Percentiles rank a stretch among this genome's conserved stretches.
These are phyloP conservation scores for Fusarium odoratissimum DNA, from an alignment of 2,329 filamentous ascomycete species.

Conservation along the genomic window DNA sequence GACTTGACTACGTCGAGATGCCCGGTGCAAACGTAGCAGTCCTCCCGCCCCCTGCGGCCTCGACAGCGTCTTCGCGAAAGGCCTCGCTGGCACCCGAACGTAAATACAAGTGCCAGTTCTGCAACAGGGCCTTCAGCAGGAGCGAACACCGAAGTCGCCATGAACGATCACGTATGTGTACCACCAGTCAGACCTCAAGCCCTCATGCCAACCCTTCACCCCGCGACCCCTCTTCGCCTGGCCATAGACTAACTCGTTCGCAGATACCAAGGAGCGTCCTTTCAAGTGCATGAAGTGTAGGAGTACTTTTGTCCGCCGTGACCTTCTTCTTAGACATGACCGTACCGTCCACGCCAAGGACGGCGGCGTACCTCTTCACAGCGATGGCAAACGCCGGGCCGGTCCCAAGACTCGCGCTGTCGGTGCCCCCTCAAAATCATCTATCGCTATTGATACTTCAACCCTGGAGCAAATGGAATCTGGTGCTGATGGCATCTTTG, in stretches of 20 bases:
- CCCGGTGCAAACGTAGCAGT: slow-evolving; percentile 76
- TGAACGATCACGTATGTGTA: slow-evolving; percentile 95
- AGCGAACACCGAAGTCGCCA: slow-evolving; percentile 97
- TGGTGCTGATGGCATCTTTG: slow-evolving; percentile 89
- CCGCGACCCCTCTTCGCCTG: slow-evolving; percentile 9
- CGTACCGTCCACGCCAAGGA: slow-evolving; percentile 99
- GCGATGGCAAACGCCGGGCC: slow-evolving; percentile 89
- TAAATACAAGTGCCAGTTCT: slow-evolving; percentile 99
- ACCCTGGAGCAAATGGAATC: slow-evolving; percentile 93
- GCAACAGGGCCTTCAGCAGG: slow-evolving; percentile 95
- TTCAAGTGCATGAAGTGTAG: slow-evolving; percentile 99
- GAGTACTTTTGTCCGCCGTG: slow-evolving; percentile 97
- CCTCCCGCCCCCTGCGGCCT: slow-evolving; percentile 71
- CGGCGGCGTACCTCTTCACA: slow-evolving; percentile 91
- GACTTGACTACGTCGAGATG: slow-evolving; percentile 65
- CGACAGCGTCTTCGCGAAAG: slow-evolving; percentile 81
- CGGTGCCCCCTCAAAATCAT: slow-evolving; percentile 77
- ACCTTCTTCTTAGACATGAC: slow-evolving; percentile 95
- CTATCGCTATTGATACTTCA: slow-evolving; percentile 83
- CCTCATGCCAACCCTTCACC: slow-evolving; percentile 19
- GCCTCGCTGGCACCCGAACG: slow-evolving; percentile 84
- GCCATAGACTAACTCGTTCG: slow-evolving; percentile 43
- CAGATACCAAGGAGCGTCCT: slow-evolving; percentile 97
- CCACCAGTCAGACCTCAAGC: slow-evolving; percentile 20
- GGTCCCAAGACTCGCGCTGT: slow-evolving; percentile 74